A percentile compares a stretch with the other conserved stretches of the same genome.
Evolutionary conservation across 2,329 filamentous ascomycete genomes (phyloP).

Genomic region (Alternaria tenuissima): DNA sequence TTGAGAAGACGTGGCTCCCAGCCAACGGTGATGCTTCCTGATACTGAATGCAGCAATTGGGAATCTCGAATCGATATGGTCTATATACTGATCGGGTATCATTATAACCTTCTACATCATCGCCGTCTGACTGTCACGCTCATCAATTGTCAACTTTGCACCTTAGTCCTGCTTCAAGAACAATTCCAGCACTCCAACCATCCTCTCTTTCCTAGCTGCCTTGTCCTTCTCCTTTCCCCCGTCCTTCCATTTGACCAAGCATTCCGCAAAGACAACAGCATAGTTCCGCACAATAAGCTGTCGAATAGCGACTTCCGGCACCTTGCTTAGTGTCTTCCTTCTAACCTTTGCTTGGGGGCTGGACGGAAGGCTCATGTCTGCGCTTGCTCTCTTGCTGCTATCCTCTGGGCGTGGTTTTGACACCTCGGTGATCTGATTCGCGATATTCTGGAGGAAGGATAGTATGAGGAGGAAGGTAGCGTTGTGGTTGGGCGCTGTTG

Average conservation of each 20-base stretch:
- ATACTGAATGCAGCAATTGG: neutral
- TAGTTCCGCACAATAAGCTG: slow-evolving; percentile 68
- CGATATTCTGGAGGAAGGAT: slow-evolving; percentile 72
- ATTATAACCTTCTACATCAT: neutral
- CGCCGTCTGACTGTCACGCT: neutral
- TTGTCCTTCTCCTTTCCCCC: slow-evolving; percentile 64
- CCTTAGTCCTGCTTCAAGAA: slow-evolving; percentile 60
- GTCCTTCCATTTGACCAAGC: slow-evolving; percentile 65
- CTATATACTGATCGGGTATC: slow-evolving; percentile 1
- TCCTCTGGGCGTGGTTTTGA: slow-evolving; percentile 32
- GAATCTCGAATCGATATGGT: neutral
- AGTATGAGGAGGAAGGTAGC: slow-evolving; percentile 90
- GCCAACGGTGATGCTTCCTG: neutral
- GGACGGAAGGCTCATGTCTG: slow-evolving; percentile 32
- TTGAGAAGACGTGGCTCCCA: neutral
- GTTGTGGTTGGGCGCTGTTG: slow-evolving; percentile 75
- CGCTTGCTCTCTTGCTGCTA: slow-evolving; percentile 32
- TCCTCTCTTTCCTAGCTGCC: slow-evolving; percentile 68
- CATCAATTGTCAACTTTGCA: neutral
- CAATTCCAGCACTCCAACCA: slow-evolving; percentile 72
- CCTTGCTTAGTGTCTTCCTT: slow-evolving; percentile 52
- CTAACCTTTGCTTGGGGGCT: slow-evolving; percentile 49
- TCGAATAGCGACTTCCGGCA: slow-evolving; percentile 63
- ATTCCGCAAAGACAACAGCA: slow-evolving; percentile 70
- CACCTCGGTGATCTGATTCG: slow-evolving; percentile 59